Evolutionary conservation across 2,329 filamentous ascomycete species (phyloP).

Genomic region (Cephalotrichum gorgonifer): DNA sequence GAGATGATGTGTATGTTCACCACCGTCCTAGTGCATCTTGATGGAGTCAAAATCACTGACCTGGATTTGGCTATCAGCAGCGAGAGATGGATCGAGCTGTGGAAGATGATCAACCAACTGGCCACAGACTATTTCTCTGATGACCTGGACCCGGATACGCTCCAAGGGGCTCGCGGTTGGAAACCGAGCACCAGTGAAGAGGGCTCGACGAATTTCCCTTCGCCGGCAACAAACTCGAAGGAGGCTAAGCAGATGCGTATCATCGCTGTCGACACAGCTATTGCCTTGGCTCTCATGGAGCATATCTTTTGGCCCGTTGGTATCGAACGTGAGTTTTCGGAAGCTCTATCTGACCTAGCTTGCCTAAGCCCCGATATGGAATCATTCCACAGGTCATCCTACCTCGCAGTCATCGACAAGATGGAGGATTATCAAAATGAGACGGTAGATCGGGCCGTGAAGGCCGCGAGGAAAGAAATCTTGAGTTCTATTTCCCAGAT

Average conservation of each 20-base stretch:
- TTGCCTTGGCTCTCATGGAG: background rate
- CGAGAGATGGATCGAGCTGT: background rate
- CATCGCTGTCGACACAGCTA: background rate
- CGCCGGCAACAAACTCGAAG: background rate
- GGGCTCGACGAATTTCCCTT: background rate
- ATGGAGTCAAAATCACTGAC: background rate
- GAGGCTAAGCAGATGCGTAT: constrained; percentile 2
- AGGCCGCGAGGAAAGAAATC: background rate
- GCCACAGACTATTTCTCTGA: background rate
- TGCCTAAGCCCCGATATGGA: background rate
- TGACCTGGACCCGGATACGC: background rate
- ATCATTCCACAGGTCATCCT: background rate
- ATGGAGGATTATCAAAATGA: background rate
- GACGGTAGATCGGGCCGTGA: background rate
- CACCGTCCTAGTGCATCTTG: background rate
- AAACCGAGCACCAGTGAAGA: background rate
- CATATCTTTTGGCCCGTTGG: background rate
- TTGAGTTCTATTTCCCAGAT: background rate
- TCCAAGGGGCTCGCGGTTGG: background rate
- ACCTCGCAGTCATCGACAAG: background rate
- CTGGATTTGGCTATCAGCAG: background rate
- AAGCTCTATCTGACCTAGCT: background rate
- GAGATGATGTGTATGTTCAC: background rate
- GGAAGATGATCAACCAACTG: background rate
- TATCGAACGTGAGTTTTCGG: background rate